Conservation (phyloP, 2,329 filamentous ascomycete species). For the Allantophomopsis lycopodina region DNA sequence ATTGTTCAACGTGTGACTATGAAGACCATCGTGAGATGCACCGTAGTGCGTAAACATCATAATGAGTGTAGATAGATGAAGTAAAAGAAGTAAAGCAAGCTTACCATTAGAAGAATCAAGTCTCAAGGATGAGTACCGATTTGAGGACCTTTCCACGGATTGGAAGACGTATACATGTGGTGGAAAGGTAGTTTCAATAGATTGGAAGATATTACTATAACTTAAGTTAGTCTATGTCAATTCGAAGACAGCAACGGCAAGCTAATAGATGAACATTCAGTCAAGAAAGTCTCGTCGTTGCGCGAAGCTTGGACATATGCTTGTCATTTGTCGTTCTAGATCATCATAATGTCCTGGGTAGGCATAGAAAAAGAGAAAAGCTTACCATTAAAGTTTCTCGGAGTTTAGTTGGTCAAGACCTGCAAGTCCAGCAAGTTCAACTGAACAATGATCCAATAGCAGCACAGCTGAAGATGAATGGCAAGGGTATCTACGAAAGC, state of each 20-base stretch:
- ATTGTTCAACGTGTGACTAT: conserved; percentile 47
- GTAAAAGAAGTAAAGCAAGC: background rate
- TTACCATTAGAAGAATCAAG: background rate
- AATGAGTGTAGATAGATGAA: conserved; percentile 25
- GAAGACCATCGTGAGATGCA: conserved; percentile 78
- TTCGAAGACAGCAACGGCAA: background rate
- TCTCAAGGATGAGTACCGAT: too few species aligned
- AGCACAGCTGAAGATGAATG: background rate
- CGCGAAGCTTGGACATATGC: conserved; percentile 86
- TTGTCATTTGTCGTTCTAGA: conserved; percentile 74
- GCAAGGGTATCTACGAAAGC: conserved; percentile 1
- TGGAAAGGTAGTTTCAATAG: conserved; percentile 4
- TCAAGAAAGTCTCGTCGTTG: conserved; percentile 38
- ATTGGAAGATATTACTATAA: conserved; percentile 3
- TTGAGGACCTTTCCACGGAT: too few species aligned
- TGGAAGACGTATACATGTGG: too few species aligned
- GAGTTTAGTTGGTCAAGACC: background rate
- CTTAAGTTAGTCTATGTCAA: conserved; percentile 1
- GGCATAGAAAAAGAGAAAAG: conserved; percentile 10
- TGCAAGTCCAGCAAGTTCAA: background rate
- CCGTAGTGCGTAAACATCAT: conserved; percentile 39
- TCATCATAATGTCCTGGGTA: conserved; percentile 54
- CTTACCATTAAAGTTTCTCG: conserved; percentile 13
- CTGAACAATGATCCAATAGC: background rate
- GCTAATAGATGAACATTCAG: conserved; percentile 23